A percentile compares a stretch with the other conserved stretches of the same genome.
Evolutionary conservation across 306 rosid species (phyloP).

Genomic region (Inga laurina): DNA sequence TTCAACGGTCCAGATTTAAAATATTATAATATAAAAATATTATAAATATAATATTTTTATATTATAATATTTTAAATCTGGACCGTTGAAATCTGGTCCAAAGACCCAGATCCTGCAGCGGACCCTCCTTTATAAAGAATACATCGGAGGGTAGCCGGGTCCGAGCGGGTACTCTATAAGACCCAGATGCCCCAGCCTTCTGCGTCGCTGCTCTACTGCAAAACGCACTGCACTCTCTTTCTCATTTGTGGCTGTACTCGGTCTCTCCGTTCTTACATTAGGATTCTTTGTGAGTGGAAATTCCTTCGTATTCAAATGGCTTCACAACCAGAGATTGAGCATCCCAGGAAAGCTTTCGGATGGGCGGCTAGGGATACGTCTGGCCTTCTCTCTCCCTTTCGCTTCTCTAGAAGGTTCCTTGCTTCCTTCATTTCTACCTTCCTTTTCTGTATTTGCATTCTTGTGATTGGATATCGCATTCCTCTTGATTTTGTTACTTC

Average conservation of each 20-base stretch:
- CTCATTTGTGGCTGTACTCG: not conserved
- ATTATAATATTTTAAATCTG: no score
- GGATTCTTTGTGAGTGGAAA: no score
- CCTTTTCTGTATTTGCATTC: not conserved
- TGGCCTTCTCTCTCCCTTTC: constrained; percentile 45
- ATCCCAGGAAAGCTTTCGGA: constrained; percentile 47
- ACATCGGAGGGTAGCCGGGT: no score
- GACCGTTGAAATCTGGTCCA: no score
- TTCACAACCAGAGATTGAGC: constrained; percentile 32
- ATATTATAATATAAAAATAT: no score
- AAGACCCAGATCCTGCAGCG: no score
- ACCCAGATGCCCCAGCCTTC: no score
- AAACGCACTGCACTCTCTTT: not conserved
- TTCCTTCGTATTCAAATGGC: constrained; percentile 10
- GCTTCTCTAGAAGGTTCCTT: constrained; percentile 46
- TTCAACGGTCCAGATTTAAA: no score
- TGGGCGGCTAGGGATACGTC: constrained; percentile 52
- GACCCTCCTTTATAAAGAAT: no score
- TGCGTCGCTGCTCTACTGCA: not conserved
- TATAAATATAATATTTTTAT: no score
- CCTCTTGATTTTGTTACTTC: not conserved
- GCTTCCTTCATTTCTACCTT: not conserved
- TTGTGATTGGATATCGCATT: not conserved
- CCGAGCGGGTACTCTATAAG: no score
- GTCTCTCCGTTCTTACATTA: no score